Evolutionary conservation across 352 stramenopile species (phyloP).

Genomic region (Phytophthora ramorum): DNA sequence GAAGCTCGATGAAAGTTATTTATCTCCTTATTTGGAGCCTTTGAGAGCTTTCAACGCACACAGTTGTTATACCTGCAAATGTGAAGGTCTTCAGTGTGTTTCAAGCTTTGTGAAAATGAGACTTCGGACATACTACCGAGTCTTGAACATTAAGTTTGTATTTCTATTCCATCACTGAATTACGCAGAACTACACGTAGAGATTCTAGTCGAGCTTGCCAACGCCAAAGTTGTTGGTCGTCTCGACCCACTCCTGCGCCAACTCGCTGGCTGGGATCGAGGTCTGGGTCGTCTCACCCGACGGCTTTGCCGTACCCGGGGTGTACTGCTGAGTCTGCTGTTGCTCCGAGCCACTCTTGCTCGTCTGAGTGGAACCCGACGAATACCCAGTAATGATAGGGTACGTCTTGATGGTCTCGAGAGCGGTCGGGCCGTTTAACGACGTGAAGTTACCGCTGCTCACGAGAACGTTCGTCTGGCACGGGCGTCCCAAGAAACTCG

Average conservation of each 20-base stretch:
- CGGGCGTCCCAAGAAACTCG: slow-evolving; percentile 19
- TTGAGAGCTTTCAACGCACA: no score
- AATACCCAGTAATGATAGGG: slow-evolving; percentile 14
- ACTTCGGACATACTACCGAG: no score
- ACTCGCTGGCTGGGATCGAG: slow-evolving; percentile 8
- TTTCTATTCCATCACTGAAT: slow-evolving; percentile 21
- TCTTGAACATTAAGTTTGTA: slow-evolving; percentile 23
- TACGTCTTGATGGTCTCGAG: slow-evolving; percentile 21
- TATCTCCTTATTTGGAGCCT: no score
- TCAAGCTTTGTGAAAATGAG: no score
- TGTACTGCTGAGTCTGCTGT: slow-evolving; percentile 29
- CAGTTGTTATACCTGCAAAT: no score
- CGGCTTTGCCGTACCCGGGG: slow-evolving; percentile 16
- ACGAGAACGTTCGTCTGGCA: slow-evolving; percentile 37
- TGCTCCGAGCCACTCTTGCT: slow-evolving; percentile 14
- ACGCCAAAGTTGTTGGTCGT: slow-evolving; percentile 29
- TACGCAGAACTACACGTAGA: slow-evolving; percentile 17
- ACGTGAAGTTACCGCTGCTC: slow-evolving; percentile 36
- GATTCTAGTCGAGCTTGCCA: slow-evolving; percentile 20
- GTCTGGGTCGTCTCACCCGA: slow-evolving; percentile 16
- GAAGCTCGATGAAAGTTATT: no score
- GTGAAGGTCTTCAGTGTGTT: no score
- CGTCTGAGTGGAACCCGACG: slow-evolving; percentile 1
- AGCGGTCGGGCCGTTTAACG: slow-evolving; percentile 12
- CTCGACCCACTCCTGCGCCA: slow-evolving; percentile 22